A percentile compares a stretch with the other conserved stretches of the same genome.
phyloP scores from a whole-genome alignment of 73 alveolate species.

The Effrenium voratum region DNA sequence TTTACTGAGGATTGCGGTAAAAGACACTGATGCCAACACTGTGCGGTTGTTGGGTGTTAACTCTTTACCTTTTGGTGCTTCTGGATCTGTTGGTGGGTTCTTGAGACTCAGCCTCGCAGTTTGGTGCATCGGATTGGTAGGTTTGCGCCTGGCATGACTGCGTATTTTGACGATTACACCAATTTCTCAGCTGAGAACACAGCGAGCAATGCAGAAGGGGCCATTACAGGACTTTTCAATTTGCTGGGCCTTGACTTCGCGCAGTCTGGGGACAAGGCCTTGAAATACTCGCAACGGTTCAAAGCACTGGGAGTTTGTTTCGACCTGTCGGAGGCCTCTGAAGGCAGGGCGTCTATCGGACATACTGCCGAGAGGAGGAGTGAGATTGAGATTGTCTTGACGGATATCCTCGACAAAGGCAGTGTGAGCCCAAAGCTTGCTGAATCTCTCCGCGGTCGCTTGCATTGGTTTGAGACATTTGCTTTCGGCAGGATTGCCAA shows the following conservation, averaged over 20 bases:
- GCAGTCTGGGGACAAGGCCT: background rate
- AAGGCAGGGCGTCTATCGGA: background rate
- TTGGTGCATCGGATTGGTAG: background rate
- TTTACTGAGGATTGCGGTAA: background rate
- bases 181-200: background rate
- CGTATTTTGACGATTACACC: background rate
- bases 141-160: background rate
- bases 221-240: background rate
- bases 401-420: background rate
- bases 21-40: background rate
- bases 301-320: background rate
- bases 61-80: background rate
- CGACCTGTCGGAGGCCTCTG: background rate
- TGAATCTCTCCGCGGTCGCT: background rate
- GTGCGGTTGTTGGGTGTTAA: background rate
- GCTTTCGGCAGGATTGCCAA: background rate
- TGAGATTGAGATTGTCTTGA: background rate
- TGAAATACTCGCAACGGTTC: background rate
- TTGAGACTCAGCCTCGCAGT: background rate
- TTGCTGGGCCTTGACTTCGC: background rate
- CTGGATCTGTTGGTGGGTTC: background rate
- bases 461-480: background rate
- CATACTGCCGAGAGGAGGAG: background rate
- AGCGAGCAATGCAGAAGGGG: background rate
- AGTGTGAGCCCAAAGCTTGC: background rate